phyloP scores from a whole-genome alignment of 148 eudicot species.

The Rhododendron kiyosumense region DNA sequence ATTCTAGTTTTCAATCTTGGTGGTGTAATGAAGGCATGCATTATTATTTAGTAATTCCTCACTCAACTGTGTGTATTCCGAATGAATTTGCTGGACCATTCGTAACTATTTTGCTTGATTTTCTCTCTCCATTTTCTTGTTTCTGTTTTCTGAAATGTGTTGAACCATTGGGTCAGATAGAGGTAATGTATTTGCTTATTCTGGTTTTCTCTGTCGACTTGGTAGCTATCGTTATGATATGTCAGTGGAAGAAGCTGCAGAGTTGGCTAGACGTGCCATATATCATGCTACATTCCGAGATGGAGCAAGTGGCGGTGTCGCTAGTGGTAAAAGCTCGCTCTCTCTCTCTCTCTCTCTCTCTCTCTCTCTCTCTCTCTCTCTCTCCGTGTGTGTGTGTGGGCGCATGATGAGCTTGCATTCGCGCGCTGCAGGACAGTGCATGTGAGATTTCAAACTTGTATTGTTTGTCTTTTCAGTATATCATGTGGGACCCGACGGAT shows the following conservation, averaged over 20 bases:
- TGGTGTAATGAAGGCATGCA: neutral
- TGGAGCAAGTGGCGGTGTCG: slow-evolving; percentile 98
- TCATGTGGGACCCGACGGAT: slow-evolving; percentile 79
- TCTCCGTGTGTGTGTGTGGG: neutral
- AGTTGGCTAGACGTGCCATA: slow-evolving; percentile 79
- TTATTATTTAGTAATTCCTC: neutral
- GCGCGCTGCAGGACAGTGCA: neutral
- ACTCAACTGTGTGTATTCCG: neutral
- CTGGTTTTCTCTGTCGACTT: neutral
- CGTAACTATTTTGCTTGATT: neutral
- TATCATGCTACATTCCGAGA: slow-evolving; percentile 97
- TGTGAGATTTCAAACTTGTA: neutral
- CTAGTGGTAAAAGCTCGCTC: slow-evolving; percentile 59
- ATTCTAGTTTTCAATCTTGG: neutral
- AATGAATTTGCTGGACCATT: too few relatives aligned
- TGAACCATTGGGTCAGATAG: neutral
- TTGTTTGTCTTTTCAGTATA: slow-evolving; percentile 48
- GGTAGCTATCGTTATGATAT: slow-evolving; percentile 40
- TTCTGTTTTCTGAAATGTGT: neutral
- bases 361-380: neutral
- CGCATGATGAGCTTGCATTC: too few relatives aligned
- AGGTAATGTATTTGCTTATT: neutral
- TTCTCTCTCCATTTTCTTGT: neutral
- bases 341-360: neutral
- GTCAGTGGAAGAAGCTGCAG: slow-evolving; percentile 79